Conservation (phyloP, 2,329 filamentous ascomycete genomes). For the Aspergillus viridinutans region DNA sequence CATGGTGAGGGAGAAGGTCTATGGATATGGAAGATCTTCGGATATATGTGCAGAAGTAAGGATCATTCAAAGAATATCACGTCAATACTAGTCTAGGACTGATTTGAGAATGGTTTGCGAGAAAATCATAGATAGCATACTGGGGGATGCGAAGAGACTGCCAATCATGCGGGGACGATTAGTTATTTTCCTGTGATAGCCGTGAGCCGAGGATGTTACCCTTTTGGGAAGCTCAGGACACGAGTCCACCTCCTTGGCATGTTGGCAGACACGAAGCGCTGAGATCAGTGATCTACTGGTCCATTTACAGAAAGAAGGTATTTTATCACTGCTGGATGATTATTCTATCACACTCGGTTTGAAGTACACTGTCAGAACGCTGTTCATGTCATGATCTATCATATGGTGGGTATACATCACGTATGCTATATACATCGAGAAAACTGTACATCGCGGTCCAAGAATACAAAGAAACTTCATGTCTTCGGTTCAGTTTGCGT, state of each 20-base stretch:
- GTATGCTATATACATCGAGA: background rate
- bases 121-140: background rate
- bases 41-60: background rate
- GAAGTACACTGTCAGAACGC: background rate
- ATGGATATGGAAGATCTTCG: background rate
- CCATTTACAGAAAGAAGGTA: too few species aligned
- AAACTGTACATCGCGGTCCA: background rate
- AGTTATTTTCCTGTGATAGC: slow-evolving; percentile 1
- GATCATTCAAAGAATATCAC: background rate
- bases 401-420: background rate
- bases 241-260: too few species aligned
- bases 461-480: background rate
- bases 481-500: background rate
- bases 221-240: background rate
- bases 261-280: too few species aligned
- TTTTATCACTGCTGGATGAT: background rate
- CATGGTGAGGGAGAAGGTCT: slow-evolving; percentile 8
- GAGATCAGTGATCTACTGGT: too few species aligned
- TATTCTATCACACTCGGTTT: background rate
- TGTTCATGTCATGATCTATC: background rate
- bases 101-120: background rate
- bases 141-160: background rate
- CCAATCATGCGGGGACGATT: slow-evolving; percentile 15
- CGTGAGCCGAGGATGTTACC: background rate
- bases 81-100: background rate